Percentiles rank a stretch among this genome's conserved stretches.
Evolutionary conservation across 352 stramenopile species (phyloP).

Genomic region (Phytopythium kandeliae): DNA sequence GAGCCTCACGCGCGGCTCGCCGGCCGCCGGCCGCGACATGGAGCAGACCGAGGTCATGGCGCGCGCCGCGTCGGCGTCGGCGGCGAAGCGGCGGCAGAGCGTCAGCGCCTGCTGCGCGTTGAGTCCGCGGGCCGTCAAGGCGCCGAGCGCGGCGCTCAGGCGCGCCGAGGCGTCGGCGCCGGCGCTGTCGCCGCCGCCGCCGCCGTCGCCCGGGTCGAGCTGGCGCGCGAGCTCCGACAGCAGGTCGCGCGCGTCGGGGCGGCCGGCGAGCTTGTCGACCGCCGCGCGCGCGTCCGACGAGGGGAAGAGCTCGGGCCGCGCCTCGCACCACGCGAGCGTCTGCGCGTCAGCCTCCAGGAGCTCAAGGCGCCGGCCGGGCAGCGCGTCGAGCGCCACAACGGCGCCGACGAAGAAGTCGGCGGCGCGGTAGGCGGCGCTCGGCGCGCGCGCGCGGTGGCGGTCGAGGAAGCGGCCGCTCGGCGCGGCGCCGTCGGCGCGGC

Average conservation of each 20-base stretch:
- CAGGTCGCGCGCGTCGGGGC: not conserved
- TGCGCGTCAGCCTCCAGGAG: constrained; percentile 72
- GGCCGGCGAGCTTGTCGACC: constrained; percentile 1
- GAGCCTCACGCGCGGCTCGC: constrained; percentile 27
- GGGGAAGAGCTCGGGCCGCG: constrained; percentile 53
- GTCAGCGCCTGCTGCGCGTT: constrained; percentile 70
- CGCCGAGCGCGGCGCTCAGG: not conserved
- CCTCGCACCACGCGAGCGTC: constrained; percentile 77
- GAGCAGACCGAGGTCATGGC: not conserved
- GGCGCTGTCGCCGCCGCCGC: too few relatives aligned
- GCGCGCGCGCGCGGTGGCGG: constrained; percentile 50
- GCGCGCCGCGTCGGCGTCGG: not conserved
- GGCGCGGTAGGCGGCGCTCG: constrained; percentile 24
- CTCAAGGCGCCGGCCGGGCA: constrained; percentile 57
- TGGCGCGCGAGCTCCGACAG: not conserved
- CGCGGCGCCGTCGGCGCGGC: constrained; percentile 30
- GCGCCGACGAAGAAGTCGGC: constrained; percentile 72
- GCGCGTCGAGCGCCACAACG: constrained; percentile 62
- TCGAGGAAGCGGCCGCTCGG: constrained; percentile 77
- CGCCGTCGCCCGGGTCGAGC: not conserved
- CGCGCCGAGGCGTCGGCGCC: too few relatives aligned
- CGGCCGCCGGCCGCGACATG: too few relatives aligned
- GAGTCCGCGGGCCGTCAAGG: constrained; percentile 11
- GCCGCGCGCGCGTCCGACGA: constrained; percentile 34
- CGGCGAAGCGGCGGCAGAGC: constrained; percentile 36